Evolutionary conservation across 1,284 basidiomycete species (phyloP).

Genomic region (Mycosarcoma mackinlayi): DNA sequence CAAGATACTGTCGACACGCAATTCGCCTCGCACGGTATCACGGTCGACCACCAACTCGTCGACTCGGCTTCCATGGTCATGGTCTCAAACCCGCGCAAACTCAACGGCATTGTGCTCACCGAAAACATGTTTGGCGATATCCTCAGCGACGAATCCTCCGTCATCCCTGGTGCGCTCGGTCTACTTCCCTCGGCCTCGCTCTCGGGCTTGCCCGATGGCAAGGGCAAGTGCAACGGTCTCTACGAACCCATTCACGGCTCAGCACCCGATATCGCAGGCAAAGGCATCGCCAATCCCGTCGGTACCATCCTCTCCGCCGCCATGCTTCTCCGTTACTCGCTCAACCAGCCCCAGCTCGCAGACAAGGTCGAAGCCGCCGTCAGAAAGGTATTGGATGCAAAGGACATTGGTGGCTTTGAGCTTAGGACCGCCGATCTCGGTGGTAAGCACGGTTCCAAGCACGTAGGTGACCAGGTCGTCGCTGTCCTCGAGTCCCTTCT

Average conservation of each 20-base stretch:
- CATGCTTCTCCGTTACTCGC: slow-evolving; percentile 93
- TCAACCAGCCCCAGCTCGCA: slow-evolving; percentile 81
- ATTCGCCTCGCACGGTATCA: slow-evolving; percentile 57
- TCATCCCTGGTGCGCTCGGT: slow-evolving; percentile 96
- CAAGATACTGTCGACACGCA: slow-evolving; percentile 63
- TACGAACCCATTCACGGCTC: slow-evolving; percentile 86
- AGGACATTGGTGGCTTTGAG: slow-evolving; percentile 79
- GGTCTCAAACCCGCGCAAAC: slow-evolving; percentile 87
- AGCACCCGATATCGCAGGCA: slow-evolving; percentile 94
- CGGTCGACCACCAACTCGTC: slow-evolving; percentile 78
- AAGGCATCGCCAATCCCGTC: slow-evolving; percentile 95
- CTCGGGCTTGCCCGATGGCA: slow-evolving; percentile 85
- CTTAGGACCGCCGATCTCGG: slow-evolving; percentile 89
- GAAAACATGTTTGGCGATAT: slow-evolving; percentile 72
- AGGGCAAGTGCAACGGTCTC: slow-evolving; percentile 78
- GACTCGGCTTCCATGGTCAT: slow-evolving; percentile 98
- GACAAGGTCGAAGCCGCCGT: slow-evolving; percentile 88
- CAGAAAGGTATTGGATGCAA: slow-evolving; percentile 83
- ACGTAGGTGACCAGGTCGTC: slow-evolving; percentile 86
- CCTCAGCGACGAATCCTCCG: slow-evolving; percentile 93
- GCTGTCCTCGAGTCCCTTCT: slow-evolving; percentile 79
- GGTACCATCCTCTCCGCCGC: slow-evolving; percentile 97
- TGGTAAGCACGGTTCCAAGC: slow-evolving; percentile 78
- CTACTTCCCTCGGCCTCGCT: slow-evolving; percentile 95
- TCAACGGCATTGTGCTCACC: slow-evolving; percentile 82